Evolutionary conservation across 75 land plant species (phyloP).

Genomic region (Picea glauca): DNA sequence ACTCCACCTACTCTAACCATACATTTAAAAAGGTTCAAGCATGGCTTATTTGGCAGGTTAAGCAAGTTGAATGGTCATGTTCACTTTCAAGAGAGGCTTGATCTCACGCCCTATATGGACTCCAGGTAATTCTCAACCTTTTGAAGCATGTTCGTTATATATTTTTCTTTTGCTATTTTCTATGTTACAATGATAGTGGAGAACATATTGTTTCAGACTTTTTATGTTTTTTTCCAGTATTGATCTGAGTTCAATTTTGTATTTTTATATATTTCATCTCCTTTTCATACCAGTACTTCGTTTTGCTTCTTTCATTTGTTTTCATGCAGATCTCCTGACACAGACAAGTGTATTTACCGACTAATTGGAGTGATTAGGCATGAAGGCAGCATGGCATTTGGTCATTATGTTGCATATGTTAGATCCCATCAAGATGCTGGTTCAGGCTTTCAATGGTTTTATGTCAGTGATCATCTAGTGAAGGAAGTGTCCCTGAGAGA

Average conservation of each 20-base stretch:
- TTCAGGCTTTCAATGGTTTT: constrained; percentile 43
- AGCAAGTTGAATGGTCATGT: constrained; percentile 87
- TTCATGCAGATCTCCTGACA: constrained; percentile 37
- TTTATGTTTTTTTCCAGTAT: too few relatives aligned
- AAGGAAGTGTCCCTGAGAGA: constrained; percentile 40
- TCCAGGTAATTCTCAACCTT: constrained; percentile 34
- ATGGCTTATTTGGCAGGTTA: constrained; percentile 77
- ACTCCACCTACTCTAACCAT: constrained; percentile 73
- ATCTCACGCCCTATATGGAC: constrained; percentile 71
- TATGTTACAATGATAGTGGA: too few relatives aligned
- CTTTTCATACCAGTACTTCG: too few relatives aligned
- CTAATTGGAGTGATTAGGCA: constrained; percentile 87
- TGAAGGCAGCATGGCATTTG: constrained; percentile 74
- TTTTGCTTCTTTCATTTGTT: too few relatives aligned
- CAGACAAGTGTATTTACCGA: constrained; percentile 38
- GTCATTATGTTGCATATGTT: constrained; percentile 93
- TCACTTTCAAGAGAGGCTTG: constrained; percentile 54
- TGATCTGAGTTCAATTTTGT: too few relatives aligned
- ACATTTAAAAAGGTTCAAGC: constrained; percentile 87
- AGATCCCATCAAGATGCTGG: constrained; percentile 25
- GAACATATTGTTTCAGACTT: too few relatives aligned
- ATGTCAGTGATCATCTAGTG: constrained; percentile 72
- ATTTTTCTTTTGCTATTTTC: background rate
- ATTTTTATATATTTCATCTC: too few relatives aligned
- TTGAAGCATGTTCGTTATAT: background rate